phyloP scores from a whole-genome alignment of 2,329 filamentous ascomycete species.

The Xylariales sp. region DNA sequence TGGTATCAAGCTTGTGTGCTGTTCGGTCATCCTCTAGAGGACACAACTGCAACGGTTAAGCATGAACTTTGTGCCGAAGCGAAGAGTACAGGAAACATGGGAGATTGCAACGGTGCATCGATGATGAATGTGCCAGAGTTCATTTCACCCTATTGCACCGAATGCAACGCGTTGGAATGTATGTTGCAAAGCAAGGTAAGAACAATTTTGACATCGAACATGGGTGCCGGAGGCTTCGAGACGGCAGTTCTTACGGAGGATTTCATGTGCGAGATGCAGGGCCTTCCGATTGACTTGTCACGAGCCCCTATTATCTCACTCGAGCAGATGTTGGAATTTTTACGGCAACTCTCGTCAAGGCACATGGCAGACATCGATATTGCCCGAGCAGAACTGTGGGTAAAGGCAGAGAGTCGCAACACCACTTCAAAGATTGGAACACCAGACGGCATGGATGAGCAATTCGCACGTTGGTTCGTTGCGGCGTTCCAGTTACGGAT shows the following conservation, averaged over 20 bases:
- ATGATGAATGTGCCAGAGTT: conserved; percentile 3
- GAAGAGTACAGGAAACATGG: not conserved
- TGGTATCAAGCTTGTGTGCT: conserved; percentile 3
- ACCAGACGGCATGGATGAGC: not conserved
- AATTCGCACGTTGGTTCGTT: conserved; percentile 6
- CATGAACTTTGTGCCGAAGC: conserved; percentile 8
- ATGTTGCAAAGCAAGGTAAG: not conserved
- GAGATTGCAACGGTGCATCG: not conserved
- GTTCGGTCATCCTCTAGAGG: conserved; percentile 7
- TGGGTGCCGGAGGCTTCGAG: not conserved
- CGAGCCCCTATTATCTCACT: not conserved
- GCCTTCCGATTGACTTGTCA: not conserved
- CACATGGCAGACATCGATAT: not conserved
- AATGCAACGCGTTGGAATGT: not conserved
- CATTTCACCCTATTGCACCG: not conserved
- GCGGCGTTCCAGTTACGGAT: not conserved
- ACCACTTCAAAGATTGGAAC: not conserved
- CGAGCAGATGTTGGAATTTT: not conserved
- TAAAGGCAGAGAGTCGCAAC: not conserved
- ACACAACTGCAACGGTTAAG: not conserved
- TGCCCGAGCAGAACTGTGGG: not conserved
- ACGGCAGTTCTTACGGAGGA: not conserved
- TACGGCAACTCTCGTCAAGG: not conserved
- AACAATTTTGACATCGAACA: not conserved
- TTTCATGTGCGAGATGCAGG: not conserved